Conservation (phyloP, 805 yeast species). For the Clavispora fructus region DNA sequence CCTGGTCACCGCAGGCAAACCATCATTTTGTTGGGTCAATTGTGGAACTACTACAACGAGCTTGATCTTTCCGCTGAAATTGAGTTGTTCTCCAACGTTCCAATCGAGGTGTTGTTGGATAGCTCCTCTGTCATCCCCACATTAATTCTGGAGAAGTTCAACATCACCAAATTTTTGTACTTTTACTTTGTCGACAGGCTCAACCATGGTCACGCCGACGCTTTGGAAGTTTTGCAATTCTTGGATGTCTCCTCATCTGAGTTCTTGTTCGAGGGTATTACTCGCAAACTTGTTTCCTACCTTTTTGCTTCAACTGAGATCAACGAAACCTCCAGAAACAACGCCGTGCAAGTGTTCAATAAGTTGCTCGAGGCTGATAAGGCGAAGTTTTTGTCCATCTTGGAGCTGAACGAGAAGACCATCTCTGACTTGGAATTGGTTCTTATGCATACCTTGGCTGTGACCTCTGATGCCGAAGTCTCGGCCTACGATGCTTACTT, state of each 20-base stretch:
- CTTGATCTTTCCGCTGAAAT: neutral
- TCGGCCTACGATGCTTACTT: slow-evolving; percentile 16
- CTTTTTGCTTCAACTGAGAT: slow-evolving; percentile 1
- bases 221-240: slow-evolving; percentile 19
- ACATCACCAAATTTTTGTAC: slow-evolving; percentile 26
- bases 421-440: slow-evolving; percentile 45
- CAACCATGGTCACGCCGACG: slow-evolving; percentile 12
- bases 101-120: slow-evolving; percentile 5
- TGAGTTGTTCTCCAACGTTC: slow-evolving; percentile 4
- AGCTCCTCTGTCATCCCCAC: slow-evolving; percentile 6
- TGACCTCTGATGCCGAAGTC: slow-evolving; percentile 19
- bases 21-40: slow-evolving; percentile 35
- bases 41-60: slow-evolving; percentile 28
- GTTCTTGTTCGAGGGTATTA: slow-evolving; percentile 13
- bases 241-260: slow-evolving; percentile 15
- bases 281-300: slow-evolving; percentile 6
- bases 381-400: slow-evolving; percentile 16
- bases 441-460: slow-evolving; percentile 56
- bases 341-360: slow-evolving; percentile 15
- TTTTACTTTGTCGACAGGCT: slow-evolving; percentile 23
- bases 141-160: slow-evolving; percentile 22
- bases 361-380: slow-evolving; percentile 16
- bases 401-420: slow-evolving; percentile 15
- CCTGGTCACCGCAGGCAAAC: slow-evolving; percentile 23
- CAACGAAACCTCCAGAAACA: slow-evolving; percentile 1